A percentile compares a stretch with the other conserved stretches of the same genome.
phyloP scores from a whole-genome alignment of 2,329 filamentous ascomycete species.

The Orbilia blumenaviensis region DNA sequence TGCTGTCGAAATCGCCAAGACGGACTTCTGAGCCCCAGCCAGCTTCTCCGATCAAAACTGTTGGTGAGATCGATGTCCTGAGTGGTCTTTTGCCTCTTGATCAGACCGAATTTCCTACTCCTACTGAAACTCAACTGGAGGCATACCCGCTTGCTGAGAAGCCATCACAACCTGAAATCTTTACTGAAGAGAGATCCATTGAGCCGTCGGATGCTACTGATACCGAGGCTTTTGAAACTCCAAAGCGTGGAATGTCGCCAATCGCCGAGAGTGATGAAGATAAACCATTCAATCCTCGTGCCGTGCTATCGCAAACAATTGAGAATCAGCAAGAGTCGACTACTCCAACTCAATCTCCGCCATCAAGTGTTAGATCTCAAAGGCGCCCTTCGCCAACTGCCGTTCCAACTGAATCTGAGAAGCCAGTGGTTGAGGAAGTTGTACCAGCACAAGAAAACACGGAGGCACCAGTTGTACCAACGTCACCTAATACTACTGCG shows the following conservation, averaged over 20 bases:
- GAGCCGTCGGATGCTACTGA: conserved; percentile 26
- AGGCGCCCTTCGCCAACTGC: no score
- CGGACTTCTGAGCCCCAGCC: not conserved
- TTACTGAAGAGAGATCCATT: conserved; percentile 1
- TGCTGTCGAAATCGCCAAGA: conserved; percentile 9
- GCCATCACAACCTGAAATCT: conserved; percentile 25
- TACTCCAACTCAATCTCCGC: conserved; percentile 12
- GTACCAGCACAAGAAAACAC: no score
- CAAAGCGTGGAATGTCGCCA: conserved; percentile 10
- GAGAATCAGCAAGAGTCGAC: not conserved
- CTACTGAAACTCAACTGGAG: conserved; percentile 13
- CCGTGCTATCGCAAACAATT: not conserved
- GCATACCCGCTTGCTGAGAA: conserved; percentile 36
- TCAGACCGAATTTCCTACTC: not conserved
- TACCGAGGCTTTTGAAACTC: conserved; percentile 20
- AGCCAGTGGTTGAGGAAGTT: not conserved
- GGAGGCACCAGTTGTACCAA: not conserved
- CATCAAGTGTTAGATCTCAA: no score
- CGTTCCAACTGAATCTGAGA: no score
- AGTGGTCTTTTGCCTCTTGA: conserved; percentile 27
- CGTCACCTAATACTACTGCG: not conserved
- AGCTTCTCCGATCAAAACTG: conserved; percentile 10
- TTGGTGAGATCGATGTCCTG: conserved; percentile 32
- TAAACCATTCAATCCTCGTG: not conserved
- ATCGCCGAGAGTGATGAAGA: not conserved